phyloP scores from a whole-genome alignment of 441 rosid genomes.

The Adansonia grandidieri region DNA sequence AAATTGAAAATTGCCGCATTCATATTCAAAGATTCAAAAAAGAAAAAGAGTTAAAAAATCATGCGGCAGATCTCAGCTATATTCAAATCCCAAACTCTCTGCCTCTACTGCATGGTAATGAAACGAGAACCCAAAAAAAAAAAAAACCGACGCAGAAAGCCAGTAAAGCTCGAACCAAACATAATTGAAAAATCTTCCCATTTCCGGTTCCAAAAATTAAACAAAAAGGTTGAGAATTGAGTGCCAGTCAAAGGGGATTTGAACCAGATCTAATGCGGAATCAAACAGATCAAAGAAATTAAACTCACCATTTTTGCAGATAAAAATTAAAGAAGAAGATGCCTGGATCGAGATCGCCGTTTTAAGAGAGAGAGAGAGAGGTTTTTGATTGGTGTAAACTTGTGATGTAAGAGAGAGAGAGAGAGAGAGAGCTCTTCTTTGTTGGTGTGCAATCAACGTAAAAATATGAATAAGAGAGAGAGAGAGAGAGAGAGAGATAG shows the following conservation, averaged over 20 bases:
- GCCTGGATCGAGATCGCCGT: conserved; percentile 29
- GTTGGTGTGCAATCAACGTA: conserved; percentile 9
- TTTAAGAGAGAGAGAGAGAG: conserved; percentile 11
- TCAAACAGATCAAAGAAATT: conserved; percentile 31
- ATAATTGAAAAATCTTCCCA: neutral
- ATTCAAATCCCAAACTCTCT: neutral
- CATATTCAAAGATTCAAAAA: neutral
- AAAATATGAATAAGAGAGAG: neutral
- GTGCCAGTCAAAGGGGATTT: conserved; percentile 43
- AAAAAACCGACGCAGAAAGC: neutral
- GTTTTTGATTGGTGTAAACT: neutral
- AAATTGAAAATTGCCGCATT: neutral
- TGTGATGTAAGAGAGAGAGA: too few species aligned
- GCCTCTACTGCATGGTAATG: neutral
- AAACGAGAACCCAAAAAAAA: neutral
- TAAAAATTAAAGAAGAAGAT: conserved; percentile 22
- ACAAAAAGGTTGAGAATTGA: conserved; percentile 26
- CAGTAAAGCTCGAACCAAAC: neutral
- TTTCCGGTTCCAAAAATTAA: conserved; percentile 24
- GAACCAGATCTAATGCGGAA: conserved; percentile 63
- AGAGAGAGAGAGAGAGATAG: too few species aligned
- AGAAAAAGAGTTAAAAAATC: neutral
- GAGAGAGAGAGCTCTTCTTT: neutral
- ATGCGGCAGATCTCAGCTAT: neutral
- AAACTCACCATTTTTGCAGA: conserved; percentile 64